Evolutionary conservation across 805 yeast genomes (phyloP).

Genomic region (Metschnikowia noctiluminum): DNA sequence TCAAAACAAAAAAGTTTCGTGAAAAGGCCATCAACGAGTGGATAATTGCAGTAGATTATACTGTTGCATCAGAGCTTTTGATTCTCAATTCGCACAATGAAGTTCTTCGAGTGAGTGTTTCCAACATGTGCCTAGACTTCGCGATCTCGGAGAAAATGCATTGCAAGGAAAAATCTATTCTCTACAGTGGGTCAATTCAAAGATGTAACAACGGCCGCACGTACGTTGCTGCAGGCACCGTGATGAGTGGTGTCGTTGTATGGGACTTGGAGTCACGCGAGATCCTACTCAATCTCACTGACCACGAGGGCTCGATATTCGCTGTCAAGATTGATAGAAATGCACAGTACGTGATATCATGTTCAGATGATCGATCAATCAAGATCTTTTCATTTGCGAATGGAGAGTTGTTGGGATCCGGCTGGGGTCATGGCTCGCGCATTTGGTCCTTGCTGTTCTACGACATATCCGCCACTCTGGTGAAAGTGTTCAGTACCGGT

Average conservation of each 20-base stretch:
- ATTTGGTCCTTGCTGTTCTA: conserved; percentile 79
- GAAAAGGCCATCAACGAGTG: conserved; percentile 71
- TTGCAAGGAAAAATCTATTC: conserved; percentile 71
- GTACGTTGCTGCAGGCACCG: conserved; percentile 85
- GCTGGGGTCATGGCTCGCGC: conserved; percentile 97
- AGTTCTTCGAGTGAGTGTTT: conserved; percentile 37
- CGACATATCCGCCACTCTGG: conserved; percentile 23
- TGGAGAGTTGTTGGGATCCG: conserved; percentile 64
- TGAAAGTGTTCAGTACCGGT: conserved; percentile 63
- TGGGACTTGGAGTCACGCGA: conserved; percentile 57
- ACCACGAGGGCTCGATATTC: conserved; percentile 92
- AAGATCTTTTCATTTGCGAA: conserved; percentile 62
- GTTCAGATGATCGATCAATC: conserved; percentile 93
- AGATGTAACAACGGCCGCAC: conserved; percentile 41
- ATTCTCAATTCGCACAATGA: conserved; percentile 80
- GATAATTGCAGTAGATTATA: conserved; percentile 64
- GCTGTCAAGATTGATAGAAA: conserved; percentile 61
- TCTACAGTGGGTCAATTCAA: conserved; percentile 81
- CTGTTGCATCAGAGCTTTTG: conserved; percentile 29
- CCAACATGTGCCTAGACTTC: conserved; percentile 20
- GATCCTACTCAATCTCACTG: conserved; percentile 54
- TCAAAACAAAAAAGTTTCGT: conserved; percentile 9
- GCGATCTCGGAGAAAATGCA: conserved; percentile 31
- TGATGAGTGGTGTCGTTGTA: conserved; percentile 77
- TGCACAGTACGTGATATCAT: conserved; percentile 61